Conservation (phyloP, 176 grass and related monocot species). For the Triticum turgidum region DNA sequence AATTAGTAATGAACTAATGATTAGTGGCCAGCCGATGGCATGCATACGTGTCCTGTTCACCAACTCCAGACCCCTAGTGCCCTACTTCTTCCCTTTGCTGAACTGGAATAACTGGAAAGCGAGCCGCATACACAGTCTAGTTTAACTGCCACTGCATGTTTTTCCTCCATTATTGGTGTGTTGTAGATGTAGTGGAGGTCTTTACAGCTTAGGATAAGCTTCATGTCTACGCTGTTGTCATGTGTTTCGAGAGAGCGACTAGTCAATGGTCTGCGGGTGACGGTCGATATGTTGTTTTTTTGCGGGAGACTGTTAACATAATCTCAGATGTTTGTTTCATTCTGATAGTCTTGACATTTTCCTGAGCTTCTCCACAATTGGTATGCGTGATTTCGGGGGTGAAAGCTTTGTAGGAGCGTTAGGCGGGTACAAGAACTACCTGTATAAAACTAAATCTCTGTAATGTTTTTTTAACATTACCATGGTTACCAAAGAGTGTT, state of each 20-base stretch:
- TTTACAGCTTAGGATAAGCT: slow-evolving; percentile 29
- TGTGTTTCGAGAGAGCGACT: slow-evolving; percentile 30
- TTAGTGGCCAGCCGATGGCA: slow-evolving; percentile 2
- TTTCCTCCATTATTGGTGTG: slow-evolving; percentile 37
- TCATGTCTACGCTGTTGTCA: slow-evolving; percentile 19
- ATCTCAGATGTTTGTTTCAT: not conserved
- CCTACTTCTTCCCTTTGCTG: slow-evolving; percentile 26
- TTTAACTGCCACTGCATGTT: slow-evolving; percentile 41
- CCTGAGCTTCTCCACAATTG: not conserved
- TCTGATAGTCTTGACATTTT: slow-evolving; percentile 1
- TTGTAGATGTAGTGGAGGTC: not conserved
- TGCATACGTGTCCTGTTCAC: slow-evolving; percentile 22
- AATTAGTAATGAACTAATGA: not conserved
- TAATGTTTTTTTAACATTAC: not conserved
- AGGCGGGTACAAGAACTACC: not conserved
- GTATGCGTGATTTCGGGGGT: not conserved
- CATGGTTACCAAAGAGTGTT: not conserved
- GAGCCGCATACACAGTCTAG: not conserved
- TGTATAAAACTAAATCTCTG: not conserved
- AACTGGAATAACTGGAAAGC: slow-evolving; percentile 53
- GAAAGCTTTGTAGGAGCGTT: not conserved
- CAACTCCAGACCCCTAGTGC: slow-evolving; percentile 29
- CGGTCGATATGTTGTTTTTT: not conserved
- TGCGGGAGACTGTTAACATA: not conserved
- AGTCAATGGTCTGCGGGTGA: not conserved